These are phyloP conservation scores for Termitomyces sp. DNA, from an alignment of 768 basidiomycete species.

Conservation along the genomic window DNA sequence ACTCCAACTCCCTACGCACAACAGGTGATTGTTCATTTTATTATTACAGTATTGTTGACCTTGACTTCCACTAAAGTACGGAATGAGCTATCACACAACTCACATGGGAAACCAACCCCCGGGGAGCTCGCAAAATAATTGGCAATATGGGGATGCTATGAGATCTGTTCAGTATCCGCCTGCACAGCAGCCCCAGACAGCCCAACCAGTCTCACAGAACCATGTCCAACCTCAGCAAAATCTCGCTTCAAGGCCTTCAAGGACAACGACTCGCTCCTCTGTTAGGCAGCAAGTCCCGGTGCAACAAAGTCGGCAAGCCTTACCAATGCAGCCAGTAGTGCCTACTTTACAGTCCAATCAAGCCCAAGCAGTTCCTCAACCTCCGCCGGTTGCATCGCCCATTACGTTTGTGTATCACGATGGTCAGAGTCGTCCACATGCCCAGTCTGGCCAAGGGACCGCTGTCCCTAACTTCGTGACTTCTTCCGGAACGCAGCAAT, in stretches of 20 bases:
- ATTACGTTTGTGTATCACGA: neutral
- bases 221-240: neutral
- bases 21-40: neutral
- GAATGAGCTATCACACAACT: neutral
- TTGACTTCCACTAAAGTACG: neutral
- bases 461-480: slow-evolving; percentile 8
- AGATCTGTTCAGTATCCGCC: neutral
- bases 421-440: neutral
- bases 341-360: neutral
- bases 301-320: slow-evolving; percentile 4
- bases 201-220: neutral
- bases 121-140: neutral
- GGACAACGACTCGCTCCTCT: neutral
- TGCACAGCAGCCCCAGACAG: neutral
- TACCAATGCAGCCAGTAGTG: slow-evolving; percentile 11
- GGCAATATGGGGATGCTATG: neutral
- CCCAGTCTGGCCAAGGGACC: neutral
- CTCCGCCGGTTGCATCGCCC: neutral
- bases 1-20: neutral
- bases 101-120: neutral
- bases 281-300: neutral
- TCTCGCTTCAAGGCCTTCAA: neutral
- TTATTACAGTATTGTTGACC: neutral
- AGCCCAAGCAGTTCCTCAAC: neutral
- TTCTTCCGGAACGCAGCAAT: neutral